These are phyloP conservation scores for Paecilomyces variotii DNA, from an alignment of 2,329 filamentous ascomycete genomes.

Conservation along the genomic window DNA sequence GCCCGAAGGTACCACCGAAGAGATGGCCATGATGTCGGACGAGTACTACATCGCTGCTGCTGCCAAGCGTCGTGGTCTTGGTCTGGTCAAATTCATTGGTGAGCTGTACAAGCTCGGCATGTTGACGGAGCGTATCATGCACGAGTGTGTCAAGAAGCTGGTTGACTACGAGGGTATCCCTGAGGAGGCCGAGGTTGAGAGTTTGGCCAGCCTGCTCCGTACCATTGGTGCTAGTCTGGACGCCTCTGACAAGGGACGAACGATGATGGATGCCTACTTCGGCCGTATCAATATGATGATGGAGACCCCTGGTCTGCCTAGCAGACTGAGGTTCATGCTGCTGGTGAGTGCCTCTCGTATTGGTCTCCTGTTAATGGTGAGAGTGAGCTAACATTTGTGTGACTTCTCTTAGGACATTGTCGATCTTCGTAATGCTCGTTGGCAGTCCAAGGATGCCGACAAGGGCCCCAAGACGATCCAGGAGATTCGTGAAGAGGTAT, in stretches of 20 bases:
- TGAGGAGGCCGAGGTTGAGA: conserved; percentile 94
- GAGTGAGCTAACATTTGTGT: neutral
- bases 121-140: conserved; percentile 99
- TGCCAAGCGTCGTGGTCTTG: conserved; percentile 91
- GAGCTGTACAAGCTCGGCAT: conserved; percentile 98
- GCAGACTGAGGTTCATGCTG: conserved; percentile 91
- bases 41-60: conserved; percentile 93
- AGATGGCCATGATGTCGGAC: conserved; percentile 80
- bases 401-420: conserved; percentile 57
- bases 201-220: conserved; percentile 81
- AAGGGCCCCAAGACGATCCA: conserved; percentile 97
- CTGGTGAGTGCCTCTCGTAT: conserved; percentile 44
- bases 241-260: conserved; percentile 68
- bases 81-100: conserved; percentile 98
- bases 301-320: conserved; percentile 70
- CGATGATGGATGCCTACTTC: conserved; percentile 93
- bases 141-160: conserved; percentile 95
- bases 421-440: conserved; percentile 69
- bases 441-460: conserved; percentile 79
- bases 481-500: conserved; percentile 74
- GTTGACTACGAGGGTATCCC: conserved; percentile 90
- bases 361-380: neutral
- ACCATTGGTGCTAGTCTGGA: conserved; percentile 89
- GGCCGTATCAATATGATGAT: conserved; percentile 75
- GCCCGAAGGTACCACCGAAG: conserved; percentile 63